Evolutionary conservation across 306 rosid species (phyloP).

Genomic region (Arachis stenosperma): DNA sequence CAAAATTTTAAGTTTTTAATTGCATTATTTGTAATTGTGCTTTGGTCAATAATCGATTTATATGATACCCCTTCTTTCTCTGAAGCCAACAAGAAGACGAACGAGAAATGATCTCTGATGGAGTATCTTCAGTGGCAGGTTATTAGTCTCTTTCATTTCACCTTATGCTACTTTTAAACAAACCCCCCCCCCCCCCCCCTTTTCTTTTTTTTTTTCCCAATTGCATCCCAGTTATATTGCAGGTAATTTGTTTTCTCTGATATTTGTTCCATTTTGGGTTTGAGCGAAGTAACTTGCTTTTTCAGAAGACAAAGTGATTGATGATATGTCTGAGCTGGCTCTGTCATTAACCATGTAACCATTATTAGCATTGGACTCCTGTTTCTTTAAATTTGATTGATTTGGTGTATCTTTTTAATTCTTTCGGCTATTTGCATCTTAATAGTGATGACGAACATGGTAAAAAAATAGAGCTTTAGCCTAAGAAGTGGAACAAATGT

Average conservation of each 20-base stretch:
- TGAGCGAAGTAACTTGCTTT: constrained; percentile 15
- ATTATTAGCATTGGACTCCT: constrained; percentile 12
- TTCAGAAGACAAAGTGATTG: not conserved
- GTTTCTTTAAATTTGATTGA: constrained; percentile 2
- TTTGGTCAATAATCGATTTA: constrained; percentile 44
- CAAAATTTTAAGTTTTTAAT: constrained; percentile 11
- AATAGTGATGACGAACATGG: not conserved
- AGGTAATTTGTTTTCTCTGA: not conserved
- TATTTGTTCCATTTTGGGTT: constrained; percentile 10
- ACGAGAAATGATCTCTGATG: constrained; percentile 51
- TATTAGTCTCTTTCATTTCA: constrained; percentile 37
- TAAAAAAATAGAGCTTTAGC: constrained; percentile 17
- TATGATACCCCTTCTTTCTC: constrained; percentile 43
- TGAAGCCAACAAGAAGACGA: constrained; percentile 71
- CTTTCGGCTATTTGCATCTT: not conserved
- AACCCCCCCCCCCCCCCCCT: not conserved
- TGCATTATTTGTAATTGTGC: constrained; percentile 18
- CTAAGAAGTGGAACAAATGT: constrained; percentile 2
- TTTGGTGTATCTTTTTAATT: constrained; percentile 8
- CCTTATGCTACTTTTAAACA: constrained; percentile 16
- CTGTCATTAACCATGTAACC: constrained; percentile 14
- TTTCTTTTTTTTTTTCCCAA: not conserved
- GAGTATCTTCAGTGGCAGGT: constrained; percentile 76
- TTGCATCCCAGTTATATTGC: constrained; percentile 1
- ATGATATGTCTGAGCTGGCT: constrained; percentile 23